Evolutionary conservation across 2,329 filamentous ascomycete species (phyloP), one percentile per base, ranked within the genome.

Genomic region (Zasmidium cellare): DNA sequence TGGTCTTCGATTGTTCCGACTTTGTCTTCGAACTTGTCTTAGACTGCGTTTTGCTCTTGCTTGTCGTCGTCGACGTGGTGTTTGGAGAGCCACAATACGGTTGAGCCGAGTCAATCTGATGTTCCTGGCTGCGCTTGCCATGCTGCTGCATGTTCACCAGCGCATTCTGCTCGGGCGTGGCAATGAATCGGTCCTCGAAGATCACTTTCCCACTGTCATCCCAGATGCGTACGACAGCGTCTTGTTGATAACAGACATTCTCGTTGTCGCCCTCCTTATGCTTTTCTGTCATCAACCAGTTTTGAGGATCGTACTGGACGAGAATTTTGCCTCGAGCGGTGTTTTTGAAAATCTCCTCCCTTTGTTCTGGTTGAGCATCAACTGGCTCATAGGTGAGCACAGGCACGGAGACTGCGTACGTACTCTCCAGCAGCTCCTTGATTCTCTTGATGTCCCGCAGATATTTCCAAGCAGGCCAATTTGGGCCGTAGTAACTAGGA

Each of bases 241-340:
- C 38, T 20, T 59, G 58, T 45, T 57, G 46, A 6, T 48, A 45
- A 38, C 58, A 57, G 23, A 23, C 24, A 3, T 18, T 18, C 35
- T 41, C 16, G 23, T 38, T 38, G 19, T 20, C 12, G 35, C 16
- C 35, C 16, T 41, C 16, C 23, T 38, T 25, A n/a, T 28, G 7
- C 12, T 48, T 31, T 14, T 46, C 55, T 46, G 46, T n/a, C 7
- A 51, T 28, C 19, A 49, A 5, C 18, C 50, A 53, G 18, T 56
- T 38, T 14, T 35, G 23, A 2, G 53, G 55, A 44, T 54, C 51
- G 49, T 57, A 60, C 51, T 57, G 51, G 9, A 60, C 24, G n/a
- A 60, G 41, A 9, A 57, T 24, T 28, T 55, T 57, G 9, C 58
- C 58, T 19, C 44, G 46, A 12, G 55, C 58, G 2, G 58, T 55